Conservation (phyloP, 371 early-diverging fungal species). For the Apophysomyces variabilis region DNA sequence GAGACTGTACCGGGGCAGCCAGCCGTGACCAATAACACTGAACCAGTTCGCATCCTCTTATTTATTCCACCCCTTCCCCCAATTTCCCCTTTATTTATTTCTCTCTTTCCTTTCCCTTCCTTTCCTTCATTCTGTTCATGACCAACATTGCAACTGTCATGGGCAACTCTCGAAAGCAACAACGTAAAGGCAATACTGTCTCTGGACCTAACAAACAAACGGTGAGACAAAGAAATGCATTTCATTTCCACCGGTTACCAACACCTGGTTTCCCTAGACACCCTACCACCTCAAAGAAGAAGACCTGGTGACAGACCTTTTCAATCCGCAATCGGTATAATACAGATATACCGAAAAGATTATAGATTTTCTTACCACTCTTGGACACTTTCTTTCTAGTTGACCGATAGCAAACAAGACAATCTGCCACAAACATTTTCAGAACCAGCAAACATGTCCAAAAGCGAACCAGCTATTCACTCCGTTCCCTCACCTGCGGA, state of each 20-base stretch:
- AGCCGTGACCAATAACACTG: neutral
- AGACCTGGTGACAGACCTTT: neutral
- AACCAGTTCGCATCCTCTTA: neutral
- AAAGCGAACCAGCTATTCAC: neutral
- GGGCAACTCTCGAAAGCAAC: neutral
- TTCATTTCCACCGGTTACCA: slow-evolving; percentile 3
- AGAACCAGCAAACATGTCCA: neutral
- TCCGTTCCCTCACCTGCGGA: neutral
- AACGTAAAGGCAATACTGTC: neutral
- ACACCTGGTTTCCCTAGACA: neutral
- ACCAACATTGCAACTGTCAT: neutral
- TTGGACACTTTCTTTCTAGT: neutral
- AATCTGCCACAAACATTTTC: neutral
- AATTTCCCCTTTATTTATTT: slow-evolving; percentile 1
- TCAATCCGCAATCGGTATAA: neutral
- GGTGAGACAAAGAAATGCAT: neutral
- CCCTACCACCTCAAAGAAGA: neutral
- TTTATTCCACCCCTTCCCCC: slow-evolving; percentile 8
- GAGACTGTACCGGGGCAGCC: neutral
- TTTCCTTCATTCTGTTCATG: slow-evolving; percentile 10
- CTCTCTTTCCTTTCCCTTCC: slow-evolving; percentile 17
- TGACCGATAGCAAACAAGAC: slow-evolving; percentile 2
- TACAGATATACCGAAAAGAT: neutral
- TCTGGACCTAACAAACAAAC: neutral
- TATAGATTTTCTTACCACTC: neutral